phyloP scores from a whole-genome alignment of 2,329 filamentous ascomycete species.

The Cladosporium sp. region DNA sequence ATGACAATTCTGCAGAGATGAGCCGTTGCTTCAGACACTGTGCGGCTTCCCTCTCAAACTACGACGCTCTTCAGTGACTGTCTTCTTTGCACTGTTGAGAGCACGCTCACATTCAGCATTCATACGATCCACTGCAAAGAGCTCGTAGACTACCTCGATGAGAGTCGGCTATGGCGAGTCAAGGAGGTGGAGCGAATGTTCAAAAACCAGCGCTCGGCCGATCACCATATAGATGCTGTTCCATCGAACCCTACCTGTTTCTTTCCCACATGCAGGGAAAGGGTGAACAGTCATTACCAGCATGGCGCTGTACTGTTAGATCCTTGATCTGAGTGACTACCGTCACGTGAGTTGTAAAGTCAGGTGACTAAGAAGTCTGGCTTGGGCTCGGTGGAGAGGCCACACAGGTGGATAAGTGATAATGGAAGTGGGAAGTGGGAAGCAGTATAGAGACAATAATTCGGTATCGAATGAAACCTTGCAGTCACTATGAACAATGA shows the following conservation, averaged over 20 bases:
- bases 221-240: background rate
- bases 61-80: constrained; percentile 11
- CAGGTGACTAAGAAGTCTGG: background rate
- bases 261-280: too few species aligned
- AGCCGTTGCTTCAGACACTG: background rate
- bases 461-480: background rate
- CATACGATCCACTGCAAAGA: constrained; percentile 13
- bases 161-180: constrained; percentile 11
- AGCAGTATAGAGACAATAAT: background rate
- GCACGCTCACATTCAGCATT: constrained; percentile 14
- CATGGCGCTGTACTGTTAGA: background rate
- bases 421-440: too few species aligned
- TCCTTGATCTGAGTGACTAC: background rate
- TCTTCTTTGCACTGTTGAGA: constrained; percentile 13
- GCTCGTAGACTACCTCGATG: constrained; percentile 7
- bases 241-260: too few species aligned
- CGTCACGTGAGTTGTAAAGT: background rate
- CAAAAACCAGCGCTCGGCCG: background rate
- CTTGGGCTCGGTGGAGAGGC: background rate
- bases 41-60: background rate
- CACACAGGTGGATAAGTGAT: background rate
- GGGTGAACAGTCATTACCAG: too few species aligned
- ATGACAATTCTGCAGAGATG: background rate
- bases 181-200: background rate
- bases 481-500: background rate